phyloP scores from a whole-genome alignment of 177 flowering plant genomes.

The Vitis hybrid region DNA sequence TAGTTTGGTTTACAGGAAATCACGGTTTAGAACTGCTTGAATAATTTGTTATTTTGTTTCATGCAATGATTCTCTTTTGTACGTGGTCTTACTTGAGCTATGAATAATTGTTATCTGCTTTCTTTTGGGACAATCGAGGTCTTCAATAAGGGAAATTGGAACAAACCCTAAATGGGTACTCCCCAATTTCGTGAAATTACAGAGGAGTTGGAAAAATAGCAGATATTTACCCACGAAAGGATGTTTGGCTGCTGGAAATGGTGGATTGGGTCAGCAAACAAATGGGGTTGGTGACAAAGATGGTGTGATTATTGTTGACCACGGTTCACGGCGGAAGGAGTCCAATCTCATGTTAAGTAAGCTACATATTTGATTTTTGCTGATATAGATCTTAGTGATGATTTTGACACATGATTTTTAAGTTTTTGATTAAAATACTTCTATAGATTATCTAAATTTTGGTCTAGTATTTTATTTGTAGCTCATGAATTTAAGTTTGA shows the following conservation, averaged over 20 bases:
- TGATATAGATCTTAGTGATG: background rate
- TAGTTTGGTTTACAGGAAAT: background rate
- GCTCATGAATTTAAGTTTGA: conserved; percentile 10
- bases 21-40: background rate
- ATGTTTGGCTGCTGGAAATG: conserved; percentile 31
- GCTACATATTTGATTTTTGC: conserved; percentile 8
- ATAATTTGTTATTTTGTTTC: background rate
- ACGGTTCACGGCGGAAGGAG: conserved; percentile 86
- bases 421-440: background rate
- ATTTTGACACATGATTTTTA: background rate
- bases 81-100: background rate
- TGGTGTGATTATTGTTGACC: conserved; percentile 88
- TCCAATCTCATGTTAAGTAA: conserved; percentile 89
- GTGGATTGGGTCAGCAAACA: conserved; percentile 26
- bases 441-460: too few species aligned
- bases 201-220: conserved; percentile 15
- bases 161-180: conserved; percentile 25
- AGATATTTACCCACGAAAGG: conserved; percentile 21
- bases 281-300: conserved; percentile 53
- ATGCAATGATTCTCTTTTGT: background rate
- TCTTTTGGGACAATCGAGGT: conserved; percentile 11
- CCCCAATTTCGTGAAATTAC: conserved; percentile 29
- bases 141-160: conserved; percentile 16
- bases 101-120: background rate
- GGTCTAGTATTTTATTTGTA: background rate